Conservation (phyloP, 2,329 filamentous ascomycete species). For the Pestalotiopsis sp. region DNA sequence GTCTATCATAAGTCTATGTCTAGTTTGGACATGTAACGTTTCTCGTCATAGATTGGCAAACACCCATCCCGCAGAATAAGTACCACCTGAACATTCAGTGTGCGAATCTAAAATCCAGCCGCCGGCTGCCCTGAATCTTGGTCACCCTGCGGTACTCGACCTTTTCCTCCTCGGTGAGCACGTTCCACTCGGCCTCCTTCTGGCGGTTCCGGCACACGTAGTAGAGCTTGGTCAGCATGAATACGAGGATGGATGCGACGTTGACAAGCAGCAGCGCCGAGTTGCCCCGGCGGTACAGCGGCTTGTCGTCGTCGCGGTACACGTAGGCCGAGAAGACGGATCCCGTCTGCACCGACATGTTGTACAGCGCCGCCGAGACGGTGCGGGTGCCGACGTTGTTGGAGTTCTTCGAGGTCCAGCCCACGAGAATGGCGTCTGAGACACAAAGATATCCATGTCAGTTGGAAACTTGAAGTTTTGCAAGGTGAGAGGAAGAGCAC, state of each 20-base stretch:
- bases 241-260: conserved; percentile 51
- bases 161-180: conserved; percentile 50
- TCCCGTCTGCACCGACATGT: conserved; percentile 44
- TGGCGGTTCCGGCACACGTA: conserved; percentile 53
- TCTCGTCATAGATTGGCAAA: background rate
- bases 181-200: conserved; percentile 48
- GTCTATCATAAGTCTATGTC: background rate
- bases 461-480: background rate
- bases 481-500: background rate
- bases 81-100: conserved; percentile 27
- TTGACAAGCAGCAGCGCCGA: conserved; percentile 53
- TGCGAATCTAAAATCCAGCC: conserved; percentile 44
- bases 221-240: conserved; percentile 53
- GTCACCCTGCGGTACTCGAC: conserved; percentile 48
- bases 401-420: conserved; percentile 60
- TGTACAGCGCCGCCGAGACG: conserved; percentile 62
- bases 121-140: conserved; percentile 42
- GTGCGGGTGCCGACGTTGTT: conserved; percentile 62
- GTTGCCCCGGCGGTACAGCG: conserved; percentile 58
- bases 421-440: conserved; percentile 59
- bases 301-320: conserved; percentile 57
- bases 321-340: conserved; percentile 42
- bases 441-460: background rate
- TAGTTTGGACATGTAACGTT: background rate
- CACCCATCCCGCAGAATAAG: background rate